Evolutionary conservation across 164 flowering plant species (phyloP), one percentile per base, ranked within the genome.

Genomic region (Stephania yunnanensis): DNA sequence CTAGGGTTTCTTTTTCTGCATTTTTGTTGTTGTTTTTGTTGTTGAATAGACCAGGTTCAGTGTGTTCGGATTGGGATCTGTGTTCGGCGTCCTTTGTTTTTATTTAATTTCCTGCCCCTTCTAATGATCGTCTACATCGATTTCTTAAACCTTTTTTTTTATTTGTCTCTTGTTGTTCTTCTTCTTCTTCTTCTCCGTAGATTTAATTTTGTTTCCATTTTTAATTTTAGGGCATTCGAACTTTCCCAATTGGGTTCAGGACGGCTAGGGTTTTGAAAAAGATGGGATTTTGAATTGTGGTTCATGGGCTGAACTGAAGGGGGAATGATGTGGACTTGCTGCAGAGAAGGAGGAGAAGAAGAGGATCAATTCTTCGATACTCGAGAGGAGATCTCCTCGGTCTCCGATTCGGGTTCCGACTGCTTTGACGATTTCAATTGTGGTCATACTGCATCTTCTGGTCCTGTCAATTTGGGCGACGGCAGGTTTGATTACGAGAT

Each of bases 51-150:
- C 84, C 79, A 87, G 89, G 86, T 87, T 88, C 90, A 87, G 53
- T 87, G 93, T 78, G 83, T 79, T 66, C 81, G 84, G 87, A 83
- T 89, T 83, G 91, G 86, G 92, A 92, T 89, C 90, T 82, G 86
- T 88, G 89, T 84, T 85, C 81, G 82, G 84, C 78, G 76, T 64
- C 78, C 73, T 77, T 66, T 20, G 36, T 3, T 72, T 71, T 42
- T 74, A 61, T 74, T 77, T 36, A 46, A 46, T 71, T 48, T 48
- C 5, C 9, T 31, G 13, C 29, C 46, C 46, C 42, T 67, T 67
- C 13, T 50, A 20, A 25, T 66, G 71, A 11, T n/a, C 31, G 71
- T 20, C 48, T 68, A 29, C 55, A 25, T 53, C 68, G 71, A 68
- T 44, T 55, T 53, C 50, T 70, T 44, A 20, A 45, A 58, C 6